phyloP scores from a whole-genome alignment of 129 eudicot species.

The Lactuca saligna region DNA sequence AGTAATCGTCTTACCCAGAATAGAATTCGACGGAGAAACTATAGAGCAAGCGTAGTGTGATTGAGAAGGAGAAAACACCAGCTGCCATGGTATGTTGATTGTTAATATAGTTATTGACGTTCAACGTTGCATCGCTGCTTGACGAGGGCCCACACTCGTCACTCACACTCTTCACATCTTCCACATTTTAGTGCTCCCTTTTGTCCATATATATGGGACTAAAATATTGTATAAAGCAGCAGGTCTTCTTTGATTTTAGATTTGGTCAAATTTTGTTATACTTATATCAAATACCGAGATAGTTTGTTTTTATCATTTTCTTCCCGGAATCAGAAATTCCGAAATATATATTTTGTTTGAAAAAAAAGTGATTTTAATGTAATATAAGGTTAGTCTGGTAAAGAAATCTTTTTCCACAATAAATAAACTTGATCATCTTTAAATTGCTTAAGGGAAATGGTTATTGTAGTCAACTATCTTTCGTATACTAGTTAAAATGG shows the following conservation, averaged over 20 bases:
- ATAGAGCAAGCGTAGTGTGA: not conserved
- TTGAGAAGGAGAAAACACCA: not conserved
- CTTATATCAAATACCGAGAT: not conserved
- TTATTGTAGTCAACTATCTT: no score
- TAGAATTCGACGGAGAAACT: slow-evolving; percentile 11
- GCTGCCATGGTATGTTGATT: not conserved
- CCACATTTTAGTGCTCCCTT: slow-evolving; percentile 23
- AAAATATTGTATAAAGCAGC: slow-evolving; percentile 21
- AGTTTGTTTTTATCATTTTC: no score
- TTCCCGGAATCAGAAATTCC: no score
- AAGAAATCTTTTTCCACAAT: no score
- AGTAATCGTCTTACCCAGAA: slow-evolving; percentile 5
- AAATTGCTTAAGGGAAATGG: no score
- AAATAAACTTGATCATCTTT: no score
- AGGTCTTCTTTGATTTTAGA: slow-evolving; percentile 11
- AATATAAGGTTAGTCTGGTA: no score
- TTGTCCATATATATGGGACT: not conserved
- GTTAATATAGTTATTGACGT: slow-evolving; percentile 25
- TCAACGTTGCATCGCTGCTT: slow-evolving; percentile 21
- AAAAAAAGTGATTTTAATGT: no score
- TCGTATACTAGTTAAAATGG: no score
- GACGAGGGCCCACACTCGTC: slow-evolving; percentile 19
- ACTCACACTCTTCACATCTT: slow-evolving; percentile 21
- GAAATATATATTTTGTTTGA: no score
- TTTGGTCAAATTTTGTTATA: not conserved